phyloP scores from a whole-genome alignment of 1,139 yeast genomes.

The Hyphopichia pseudoburtonii region DNA sequence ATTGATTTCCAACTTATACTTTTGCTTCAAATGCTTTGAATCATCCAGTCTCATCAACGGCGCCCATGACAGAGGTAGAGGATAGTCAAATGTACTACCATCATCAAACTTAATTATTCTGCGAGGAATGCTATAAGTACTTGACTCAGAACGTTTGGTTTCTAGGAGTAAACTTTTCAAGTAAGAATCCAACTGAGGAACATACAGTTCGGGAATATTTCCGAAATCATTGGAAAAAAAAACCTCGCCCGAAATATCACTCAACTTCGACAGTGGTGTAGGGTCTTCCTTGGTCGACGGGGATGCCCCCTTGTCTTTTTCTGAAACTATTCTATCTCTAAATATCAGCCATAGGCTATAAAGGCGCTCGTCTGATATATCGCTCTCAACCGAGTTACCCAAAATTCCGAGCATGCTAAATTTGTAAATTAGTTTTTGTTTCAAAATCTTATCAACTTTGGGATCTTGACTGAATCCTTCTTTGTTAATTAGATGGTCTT shows the following conservation, averaged over 20 bases:
- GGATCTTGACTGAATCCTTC: constrained; percentile 32
- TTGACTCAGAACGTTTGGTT: constrained; percentile 21
- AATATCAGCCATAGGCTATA: constrained; percentile 35
- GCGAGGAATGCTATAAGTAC: constrained; percentile 22
- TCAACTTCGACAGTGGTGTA: not conserved
- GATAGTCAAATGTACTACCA: constrained; percentile 26
- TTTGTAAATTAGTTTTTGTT: constrained; percentile 36
- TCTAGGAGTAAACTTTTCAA: constrained; percentile 26
- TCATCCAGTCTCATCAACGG: constrained; percentile 31
- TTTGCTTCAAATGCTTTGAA: constrained; percentile 20
- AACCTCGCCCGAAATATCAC: constrained; percentile 24
- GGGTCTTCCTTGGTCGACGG: constrained; percentile 5
- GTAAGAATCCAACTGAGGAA: constrained; percentile 21
- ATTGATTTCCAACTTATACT: constrained; percentile 23
- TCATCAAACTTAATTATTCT: constrained; percentile 28
- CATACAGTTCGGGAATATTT: constrained; percentile 20
- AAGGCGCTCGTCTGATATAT: constrained; percentile 27
- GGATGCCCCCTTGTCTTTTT: constrained; percentile 1
- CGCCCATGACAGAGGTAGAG: constrained; percentile 43
- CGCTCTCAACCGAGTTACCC: constrained; percentile 29
- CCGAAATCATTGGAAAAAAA: constrained; percentile 9
- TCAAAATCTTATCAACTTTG: constrained; percentile 31
- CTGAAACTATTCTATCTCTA: constrained; percentile 24
- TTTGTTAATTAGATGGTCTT: constrained; percentile 11
- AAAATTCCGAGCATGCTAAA: constrained; percentile 38